Percentiles rank a stretch among this genome's conserved stretches.
These are phyloP conservation scores for Pontederia paniculata DNA, from an alignment of 176 grass and related monocot genomes.

Conservation along the genomic window DNA sequence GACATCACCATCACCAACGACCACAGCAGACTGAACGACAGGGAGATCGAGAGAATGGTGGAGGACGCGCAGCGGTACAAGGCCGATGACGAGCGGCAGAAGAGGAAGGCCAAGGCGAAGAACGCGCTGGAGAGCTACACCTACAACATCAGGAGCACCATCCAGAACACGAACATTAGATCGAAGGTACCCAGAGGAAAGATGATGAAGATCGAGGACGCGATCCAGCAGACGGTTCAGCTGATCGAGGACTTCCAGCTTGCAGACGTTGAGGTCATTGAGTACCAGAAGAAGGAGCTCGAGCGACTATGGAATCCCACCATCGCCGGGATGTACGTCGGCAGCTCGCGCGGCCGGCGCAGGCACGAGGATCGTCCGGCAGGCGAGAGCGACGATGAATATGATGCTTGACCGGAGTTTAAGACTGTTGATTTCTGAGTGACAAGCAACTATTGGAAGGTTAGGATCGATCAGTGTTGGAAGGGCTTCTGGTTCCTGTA, in stretches of 20 bases:
- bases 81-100: not conserved
- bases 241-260: not conserved
- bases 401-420: too few species aligned
- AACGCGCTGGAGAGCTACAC: conserved; percentile 1
- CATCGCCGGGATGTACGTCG: not conserved
- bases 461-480: too few species aligned
- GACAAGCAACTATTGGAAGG: too few species aligned
- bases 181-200: not conserved
- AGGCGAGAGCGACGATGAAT: too few species aligned
- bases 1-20: conserved; percentile 5
- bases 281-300: conserved; percentile 2
- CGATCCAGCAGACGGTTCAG: not conserved
- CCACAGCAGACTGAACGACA: not conserved
- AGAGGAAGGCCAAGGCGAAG: not conserved
- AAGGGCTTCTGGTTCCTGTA: too few species aligned
- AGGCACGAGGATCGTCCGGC: not conserved
- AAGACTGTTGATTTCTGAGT: too few species aligned
- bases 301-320: not conserved
- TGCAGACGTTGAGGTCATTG: not conserved
- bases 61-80: not conserved
- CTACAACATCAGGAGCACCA: conserved; percentile 7
- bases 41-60: not conserved
- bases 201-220: not conserved
- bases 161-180: not conserved
- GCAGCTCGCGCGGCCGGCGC: not conserved